A percentile compares a stretch with the other conserved stretches of the same genome.
Evolutionary conservation across 1,284 basidiomycete genomes (phyloP).

Genomic region (Rhodotorula sp.): DNA sequence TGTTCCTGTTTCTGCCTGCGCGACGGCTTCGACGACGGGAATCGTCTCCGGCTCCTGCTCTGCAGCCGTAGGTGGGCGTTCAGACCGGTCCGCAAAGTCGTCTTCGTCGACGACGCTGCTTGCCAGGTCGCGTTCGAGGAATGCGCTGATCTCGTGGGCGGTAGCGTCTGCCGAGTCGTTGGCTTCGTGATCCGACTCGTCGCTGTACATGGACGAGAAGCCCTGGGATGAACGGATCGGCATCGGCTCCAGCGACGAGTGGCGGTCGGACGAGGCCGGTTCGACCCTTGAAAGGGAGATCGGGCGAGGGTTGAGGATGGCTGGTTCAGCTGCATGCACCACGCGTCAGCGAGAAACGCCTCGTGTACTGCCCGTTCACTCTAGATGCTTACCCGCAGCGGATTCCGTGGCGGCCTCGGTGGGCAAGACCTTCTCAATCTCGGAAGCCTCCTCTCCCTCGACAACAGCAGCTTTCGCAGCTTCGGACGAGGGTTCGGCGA

Average conservation of each 20-base stretch:
- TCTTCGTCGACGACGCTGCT: constrained; percentile 21
- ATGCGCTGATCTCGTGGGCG: constrained; percentile 12
- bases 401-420: neutral
- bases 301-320: neutral
- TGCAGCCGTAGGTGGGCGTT: too few relatives aligned
- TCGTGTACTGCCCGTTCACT: too few relatives aligned
- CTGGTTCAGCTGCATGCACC: too few relatives aligned
- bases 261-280: constrained; percentile 10
- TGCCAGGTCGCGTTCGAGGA: constrained; percentile 20
- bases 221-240: neutral
- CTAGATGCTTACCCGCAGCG: neutral
- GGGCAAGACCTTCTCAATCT: neutral
- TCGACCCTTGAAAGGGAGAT: neutral
- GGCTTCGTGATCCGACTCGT: neutral
- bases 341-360: too few relatives aligned
- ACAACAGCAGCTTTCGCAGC: too few relatives aligned
- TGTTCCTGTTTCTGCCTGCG: neutral
- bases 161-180: constrained; percentile 5
- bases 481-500: too few relatives aligned
- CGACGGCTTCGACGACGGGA: too few relatives aligned
- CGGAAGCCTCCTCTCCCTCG: too few relatives aligned
- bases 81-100: neutral
- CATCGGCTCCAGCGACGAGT: constrained; percentile 3
- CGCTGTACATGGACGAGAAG: constrained; percentile 11
- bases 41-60: too few relatives aligned